Conservation (phyloP, 768 basidiomycete genomes). For the Rhizopogon salebrosus region DNA sequence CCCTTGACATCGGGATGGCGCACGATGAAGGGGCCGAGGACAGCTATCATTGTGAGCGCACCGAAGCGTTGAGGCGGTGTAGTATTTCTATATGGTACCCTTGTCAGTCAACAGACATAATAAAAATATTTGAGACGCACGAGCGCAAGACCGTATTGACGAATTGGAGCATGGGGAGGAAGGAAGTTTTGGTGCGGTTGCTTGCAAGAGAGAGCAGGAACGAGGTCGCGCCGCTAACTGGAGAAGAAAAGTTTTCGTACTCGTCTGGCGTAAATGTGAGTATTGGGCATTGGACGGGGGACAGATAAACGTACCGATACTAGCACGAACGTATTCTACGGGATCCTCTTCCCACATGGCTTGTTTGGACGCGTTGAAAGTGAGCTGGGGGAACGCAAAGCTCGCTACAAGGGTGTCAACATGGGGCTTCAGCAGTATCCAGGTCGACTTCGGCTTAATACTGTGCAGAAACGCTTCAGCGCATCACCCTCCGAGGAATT, state of each 20-base stretch:
- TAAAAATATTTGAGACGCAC: constrained; percentile 31
- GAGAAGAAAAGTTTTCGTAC: constrained; percentile 72
- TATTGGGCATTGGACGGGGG: background rate
- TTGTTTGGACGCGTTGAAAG: constrained; percentile 63
- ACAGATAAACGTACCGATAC: constrained; percentile 50
- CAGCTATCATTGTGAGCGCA: constrained; percentile 77
- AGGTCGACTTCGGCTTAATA: constrained; percentile 91
- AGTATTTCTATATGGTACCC: constrained; percentile 32
- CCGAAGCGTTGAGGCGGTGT: constrained; percentile 70
- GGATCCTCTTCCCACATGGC: constrained; percentile 79
- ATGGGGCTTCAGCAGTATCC: constrained; percentile 83
- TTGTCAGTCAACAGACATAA: background rate
- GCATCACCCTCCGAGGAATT: background rate
- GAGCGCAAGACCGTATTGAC: constrained; percentile 70
- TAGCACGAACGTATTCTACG: constrained; percentile 72
- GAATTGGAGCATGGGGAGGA: constrained; percentile 74
- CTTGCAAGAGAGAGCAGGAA: constrained; percentile 76
- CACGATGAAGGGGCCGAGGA: constrained; percentile 76
- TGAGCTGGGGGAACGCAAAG: constrained; percentile 85
- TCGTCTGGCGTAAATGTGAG: constrained; percentile 52
- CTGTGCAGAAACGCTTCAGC: constrained; percentile 34
- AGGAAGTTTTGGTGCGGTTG: constrained; percentile 77
- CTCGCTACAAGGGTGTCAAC: constrained; percentile 69
- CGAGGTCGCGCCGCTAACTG: constrained; percentile 72
- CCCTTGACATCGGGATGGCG: constrained; percentile 75